phyloP scores from a whole-genome alignment of 495 filamentous ascomycete genomes.

The Trypethelium eluteriae region DNA sequence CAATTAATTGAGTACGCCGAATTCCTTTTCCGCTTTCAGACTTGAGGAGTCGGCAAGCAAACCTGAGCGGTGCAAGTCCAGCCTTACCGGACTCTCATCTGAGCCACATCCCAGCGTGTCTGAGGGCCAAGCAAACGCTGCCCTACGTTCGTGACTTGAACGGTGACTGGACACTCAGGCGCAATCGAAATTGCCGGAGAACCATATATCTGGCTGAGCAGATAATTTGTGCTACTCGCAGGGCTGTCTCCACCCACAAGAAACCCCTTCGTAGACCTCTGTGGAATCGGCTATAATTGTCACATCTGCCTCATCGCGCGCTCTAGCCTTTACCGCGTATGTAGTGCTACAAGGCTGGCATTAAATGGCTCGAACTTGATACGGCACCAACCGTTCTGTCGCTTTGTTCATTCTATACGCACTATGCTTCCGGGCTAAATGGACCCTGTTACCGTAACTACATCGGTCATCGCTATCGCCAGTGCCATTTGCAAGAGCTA shows the following conservation, averaged over 20 bases:
- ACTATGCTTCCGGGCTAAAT: background rate
- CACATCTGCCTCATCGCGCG: no score
- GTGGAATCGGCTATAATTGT: no score
- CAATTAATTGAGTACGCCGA: no score
- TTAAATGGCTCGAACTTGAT: background rate
- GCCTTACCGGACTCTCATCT: background rate
- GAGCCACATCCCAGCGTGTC: background rate
- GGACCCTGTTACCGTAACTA: background rate
- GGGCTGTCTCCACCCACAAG: background rate
- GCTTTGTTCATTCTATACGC: background rate
- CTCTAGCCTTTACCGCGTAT: background rate
- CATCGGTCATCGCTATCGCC: background rate
- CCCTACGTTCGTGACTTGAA: background rate
- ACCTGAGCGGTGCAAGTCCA: no score
- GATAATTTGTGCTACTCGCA: no score
- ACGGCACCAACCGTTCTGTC: slow-evolving; percentile 4
- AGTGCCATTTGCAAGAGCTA: background rate
- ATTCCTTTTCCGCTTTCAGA: no score
- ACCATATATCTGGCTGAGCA: no score
- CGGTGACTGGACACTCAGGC: background rate
- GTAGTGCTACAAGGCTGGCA: background rate
- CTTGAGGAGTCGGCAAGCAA: no score
- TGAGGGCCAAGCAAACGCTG: background rate
- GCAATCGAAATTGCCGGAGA: background rate
- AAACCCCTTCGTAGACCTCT: background rate